phyloP scores from a whole-genome alignment of 768 basidiomycete species.

The Rhodotorula toruloides region DNA sequence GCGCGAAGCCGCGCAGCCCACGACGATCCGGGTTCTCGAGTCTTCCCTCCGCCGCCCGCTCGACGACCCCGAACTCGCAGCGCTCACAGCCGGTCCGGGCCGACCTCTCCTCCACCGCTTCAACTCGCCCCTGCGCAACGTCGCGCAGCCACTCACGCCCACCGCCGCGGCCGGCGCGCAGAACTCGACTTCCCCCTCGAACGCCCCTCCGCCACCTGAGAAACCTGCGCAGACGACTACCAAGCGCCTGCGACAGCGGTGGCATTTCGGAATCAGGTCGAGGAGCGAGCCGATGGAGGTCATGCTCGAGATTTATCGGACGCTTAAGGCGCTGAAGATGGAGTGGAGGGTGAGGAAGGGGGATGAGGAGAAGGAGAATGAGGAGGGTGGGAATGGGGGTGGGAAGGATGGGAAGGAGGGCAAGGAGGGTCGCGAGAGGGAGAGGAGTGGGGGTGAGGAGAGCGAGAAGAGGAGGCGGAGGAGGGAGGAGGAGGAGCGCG shows the following conservation, averaged over 20 bases:
- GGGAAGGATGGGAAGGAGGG: constrained; percentile 45
- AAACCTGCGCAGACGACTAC: no score
- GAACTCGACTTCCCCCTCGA: no score
- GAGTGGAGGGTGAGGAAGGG: constrained; percentile 93
- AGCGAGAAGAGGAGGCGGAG: constrained; percentile 44
- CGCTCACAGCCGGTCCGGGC: neutral
- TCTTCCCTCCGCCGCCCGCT: constrained; percentile 21
- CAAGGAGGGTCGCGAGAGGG: constrained; percentile 47
- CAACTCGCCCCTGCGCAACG: constrained; percentile 31
- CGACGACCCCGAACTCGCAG: constrained; percentile 20
- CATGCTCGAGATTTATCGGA: constrained; percentile 96
- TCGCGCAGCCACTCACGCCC: constrained; percentile 38
- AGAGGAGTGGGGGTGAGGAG: constrained; percentile 54
- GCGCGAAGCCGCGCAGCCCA: constrained; percentile 23
- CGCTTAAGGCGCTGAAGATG: constrained; percentile 82
- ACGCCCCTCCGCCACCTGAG: no score
- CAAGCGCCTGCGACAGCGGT: constrained; percentile 72
- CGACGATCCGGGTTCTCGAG: constrained; percentile 46
- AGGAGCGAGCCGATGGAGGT: constrained; percentile 85
- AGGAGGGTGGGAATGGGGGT: constrained; percentile 56
- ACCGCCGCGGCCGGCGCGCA: no score
- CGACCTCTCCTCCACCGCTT: constrained; percentile 25
- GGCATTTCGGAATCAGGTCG: constrained; percentile 97
- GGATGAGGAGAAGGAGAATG: constrained; percentile 54
- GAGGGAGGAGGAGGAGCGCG: constrained; percentile 45